Evolutionary conservation across 2,329 filamentous ascomycete genomes (phyloP).

Genomic region (Epichloe glyceriae): DNA sequence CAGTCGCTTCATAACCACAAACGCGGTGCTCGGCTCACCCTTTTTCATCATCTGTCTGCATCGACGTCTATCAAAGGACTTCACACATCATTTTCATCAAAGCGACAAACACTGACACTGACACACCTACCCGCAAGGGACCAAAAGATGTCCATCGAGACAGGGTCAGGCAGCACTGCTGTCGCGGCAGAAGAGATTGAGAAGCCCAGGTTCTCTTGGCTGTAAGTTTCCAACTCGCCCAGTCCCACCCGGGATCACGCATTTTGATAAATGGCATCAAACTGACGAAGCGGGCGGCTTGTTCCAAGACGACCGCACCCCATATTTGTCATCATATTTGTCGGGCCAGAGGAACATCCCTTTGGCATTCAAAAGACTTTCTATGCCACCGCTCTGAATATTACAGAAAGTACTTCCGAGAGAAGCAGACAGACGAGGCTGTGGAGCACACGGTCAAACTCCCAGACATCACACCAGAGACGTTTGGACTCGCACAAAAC

Average conservation of each 20-base stretch:
- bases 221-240: constrained; percentile 15
- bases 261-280: no score
- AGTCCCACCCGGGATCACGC: not conserved
- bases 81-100: not conserved
- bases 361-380: constrained; percentile 47
- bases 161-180: constrained; percentile 2
- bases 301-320: constrained; percentile 34
- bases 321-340: constrained; percentile 40
- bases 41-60: not conserved
- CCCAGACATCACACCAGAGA: constrained; percentile 32
- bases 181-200: constrained; percentile 1
- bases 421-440: constrained; percentile 18
- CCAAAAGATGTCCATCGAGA: constrained; percentile 5
- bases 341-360: constrained; percentile 37
- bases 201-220: constrained; percentile 21
- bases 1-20: not conserved
- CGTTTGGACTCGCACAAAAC: constrained; percentile 42
- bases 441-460: constrained; percentile 39
- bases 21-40: not conserved
- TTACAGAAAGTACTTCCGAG: constrained; percentile 33
- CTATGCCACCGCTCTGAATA: constrained; percentile 37
- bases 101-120: not conserved
- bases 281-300: not conserved
- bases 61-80: not conserved
- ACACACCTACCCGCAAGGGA: not conserved